phyloP scores from a whole-genome alignment of 306 rosid species.

The Hylodesmum podocarpum region DNA sequence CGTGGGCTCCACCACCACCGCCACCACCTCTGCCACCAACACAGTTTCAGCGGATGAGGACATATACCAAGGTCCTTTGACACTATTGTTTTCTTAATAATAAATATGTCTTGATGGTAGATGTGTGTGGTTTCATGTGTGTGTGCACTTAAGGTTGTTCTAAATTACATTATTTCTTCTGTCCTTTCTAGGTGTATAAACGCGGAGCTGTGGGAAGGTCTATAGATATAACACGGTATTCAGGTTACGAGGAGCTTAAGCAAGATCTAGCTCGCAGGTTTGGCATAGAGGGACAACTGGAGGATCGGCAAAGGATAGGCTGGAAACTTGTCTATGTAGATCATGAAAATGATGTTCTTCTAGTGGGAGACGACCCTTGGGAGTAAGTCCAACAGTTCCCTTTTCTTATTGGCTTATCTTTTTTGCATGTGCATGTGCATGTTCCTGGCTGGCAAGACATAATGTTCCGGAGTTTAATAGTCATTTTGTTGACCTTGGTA shows the following conservation, averaged over 20 bases:
- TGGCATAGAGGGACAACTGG: conserved; percentile 94
- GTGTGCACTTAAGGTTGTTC: neutral
- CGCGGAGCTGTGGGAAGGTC: conserved; percentile 99
- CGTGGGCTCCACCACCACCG: conserved; percentile 78
- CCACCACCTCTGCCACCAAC: conserved; percentile 63
- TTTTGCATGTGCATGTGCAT: conserved; percentile 5
- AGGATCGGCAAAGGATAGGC: conserved; percentile 82
- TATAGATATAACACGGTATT: conserved; percentile 83
- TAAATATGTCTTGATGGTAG: neutral
- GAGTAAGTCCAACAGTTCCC: conserved; percentile 57
- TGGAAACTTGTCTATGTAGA: conserved; percentile 98
- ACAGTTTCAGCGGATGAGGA: conserved; percentile 81
- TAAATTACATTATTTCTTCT: conserved; percentile 24
- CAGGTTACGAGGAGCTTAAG: conserved; percentile 84
- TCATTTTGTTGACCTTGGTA: neutral
- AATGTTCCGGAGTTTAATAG: neutral
- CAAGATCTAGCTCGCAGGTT: conserved; percentile 91
- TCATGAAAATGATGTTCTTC: conserved; percentile 87
- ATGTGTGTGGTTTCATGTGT: neutral
- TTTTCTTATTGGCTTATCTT: conserved; percentile 3
- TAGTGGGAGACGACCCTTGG: conserved; percentile 99
- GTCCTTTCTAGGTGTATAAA: conserved; percentile 69
- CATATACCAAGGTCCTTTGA: conserved; percentile 85
- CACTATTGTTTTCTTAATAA: neutral
- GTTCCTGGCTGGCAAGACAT: neutral